Percentiles rank a stretch among this genome's conserved stretches.
Evolutionary conservation across 192 early-diverging fungal species (phyloP).

Genomic region (Gaertneriomyces sp.): DNA sequence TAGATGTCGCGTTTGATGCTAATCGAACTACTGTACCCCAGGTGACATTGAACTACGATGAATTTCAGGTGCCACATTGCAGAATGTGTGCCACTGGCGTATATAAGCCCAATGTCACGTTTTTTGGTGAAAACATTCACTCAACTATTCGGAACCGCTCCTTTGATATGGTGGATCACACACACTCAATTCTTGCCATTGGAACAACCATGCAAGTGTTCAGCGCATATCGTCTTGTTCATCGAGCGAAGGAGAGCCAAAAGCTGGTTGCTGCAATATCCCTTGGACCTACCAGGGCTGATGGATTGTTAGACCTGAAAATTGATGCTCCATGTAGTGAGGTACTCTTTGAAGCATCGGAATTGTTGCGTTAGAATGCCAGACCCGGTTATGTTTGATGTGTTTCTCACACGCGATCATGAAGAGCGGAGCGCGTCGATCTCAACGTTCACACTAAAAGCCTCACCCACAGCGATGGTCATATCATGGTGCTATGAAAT

Average conservation of each 20-base stretch:
- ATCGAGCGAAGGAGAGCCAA: constrained; percentile 55
- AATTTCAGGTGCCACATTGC: constrained; percentile 74
- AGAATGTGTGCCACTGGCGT: constrained; percentile 55
- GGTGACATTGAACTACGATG: constrained; percentile 46
- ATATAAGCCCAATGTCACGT: constrained; percentile 67
- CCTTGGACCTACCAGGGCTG: constrained; percentile 72
- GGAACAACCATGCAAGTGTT: constrained; percentile 82
- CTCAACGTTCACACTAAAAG: too few species aligned
- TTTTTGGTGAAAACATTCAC: constrained; percentile 86
- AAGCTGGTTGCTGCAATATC: constrained; percentile 63
- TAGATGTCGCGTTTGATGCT: too few species aligned
- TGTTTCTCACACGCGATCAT: too few species aligned
- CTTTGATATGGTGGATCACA: constrained; percentile 55
- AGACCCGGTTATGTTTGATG: too few species aligned
- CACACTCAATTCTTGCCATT: constrained; percentile 66
- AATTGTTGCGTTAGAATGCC: too few species aligned
- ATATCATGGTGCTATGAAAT: too few species aligned
- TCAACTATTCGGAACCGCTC: constrained; percentile 49
- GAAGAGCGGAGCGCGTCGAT: too few species aligned
- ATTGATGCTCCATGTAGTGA: constrained; percentile 36
- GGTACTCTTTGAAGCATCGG: neutral
- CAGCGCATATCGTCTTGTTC: constrained; percentile 73
- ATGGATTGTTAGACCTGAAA: constrained; percentile 50
- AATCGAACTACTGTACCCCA: too few species aligned
- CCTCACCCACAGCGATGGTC: too few species aligned